These are phyloP conservation scores for Nyssa sinensis DNA, from an alignment of 148 eudicot species.

Conservation along the genomic window DNA sequence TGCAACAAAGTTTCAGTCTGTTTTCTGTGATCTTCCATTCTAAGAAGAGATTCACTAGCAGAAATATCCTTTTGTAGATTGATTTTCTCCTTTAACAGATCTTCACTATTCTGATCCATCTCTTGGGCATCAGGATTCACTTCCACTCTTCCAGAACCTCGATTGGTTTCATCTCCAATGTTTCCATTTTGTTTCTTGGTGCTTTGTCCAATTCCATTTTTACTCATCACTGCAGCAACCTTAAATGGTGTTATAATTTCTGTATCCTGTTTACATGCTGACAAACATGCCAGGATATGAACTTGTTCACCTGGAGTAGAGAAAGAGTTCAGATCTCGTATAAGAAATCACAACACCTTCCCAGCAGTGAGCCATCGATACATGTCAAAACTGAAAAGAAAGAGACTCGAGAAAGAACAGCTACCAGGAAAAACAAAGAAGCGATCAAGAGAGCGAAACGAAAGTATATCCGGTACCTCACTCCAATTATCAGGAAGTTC, in stretches of 20 bases:
- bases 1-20: slow-evolving; percentile 70
- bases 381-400: not conserved
- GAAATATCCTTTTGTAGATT: slow-evolving; percentile 43
- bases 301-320: slow-evolving; percentile 76
- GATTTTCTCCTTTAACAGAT: slow-evolving; percentile 15
- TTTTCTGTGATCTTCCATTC: slow-evolving; percentile 81
- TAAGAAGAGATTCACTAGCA: slow-evolving; percentile 79
- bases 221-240: slow-evolving; percentile 85
- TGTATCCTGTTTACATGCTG: slow-evolving; percentile 70
- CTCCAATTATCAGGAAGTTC: slow-evolving; percentile 73
- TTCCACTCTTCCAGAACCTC: slow-evolving; percentile 29
- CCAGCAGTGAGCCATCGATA: slow-evolving; percentile 4
- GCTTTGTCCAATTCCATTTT: slow-evolving; percentile 53
- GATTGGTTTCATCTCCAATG: slow-evolving; percentile 26
- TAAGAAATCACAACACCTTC: not conserved
- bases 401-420: slow-evolving; percentile 6
- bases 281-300: slow-evolving; percentile 78
- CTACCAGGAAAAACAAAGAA: slow-evolving; percentile 89
- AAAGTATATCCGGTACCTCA: slow-evolving; percentile 56
- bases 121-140: slow-evolving; percentile 32
- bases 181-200: slow-evolving; percentile 53
- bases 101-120: slow-evolving; percentile 32
- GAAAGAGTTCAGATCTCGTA: slow-evolving; percentile 9
- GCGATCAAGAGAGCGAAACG: slow-evolving; percentile 73
- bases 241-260: slow-evolving; percentile 94